phyloP scores from a whole-genome alignment of 495 filamentous ascomycete species.

The Sabuloglossum arenarium region DNA sequence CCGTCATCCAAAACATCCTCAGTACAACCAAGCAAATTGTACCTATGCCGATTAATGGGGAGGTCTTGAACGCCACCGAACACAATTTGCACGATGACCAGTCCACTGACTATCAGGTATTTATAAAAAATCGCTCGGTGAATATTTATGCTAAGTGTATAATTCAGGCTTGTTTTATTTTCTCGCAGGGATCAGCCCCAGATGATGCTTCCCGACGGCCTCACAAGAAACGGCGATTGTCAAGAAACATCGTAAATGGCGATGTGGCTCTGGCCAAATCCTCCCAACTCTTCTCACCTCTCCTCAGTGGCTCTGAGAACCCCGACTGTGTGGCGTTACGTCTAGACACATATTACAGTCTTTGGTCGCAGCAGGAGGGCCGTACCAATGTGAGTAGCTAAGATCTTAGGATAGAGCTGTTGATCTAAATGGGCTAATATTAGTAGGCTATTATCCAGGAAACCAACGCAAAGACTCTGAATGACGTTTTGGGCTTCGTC shows the following conservation, averaged over 20 bases:
- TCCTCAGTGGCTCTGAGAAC: constrained; percentile 3
- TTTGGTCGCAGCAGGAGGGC: constrained; percentile 1
- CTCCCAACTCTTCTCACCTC: background rate
- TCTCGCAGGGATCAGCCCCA: constrained; percentile 26
- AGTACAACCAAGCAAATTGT: background rate
- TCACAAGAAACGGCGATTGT: constrained; percentile 40
- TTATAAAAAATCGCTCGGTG: background rate
- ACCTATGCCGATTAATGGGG: background rate
- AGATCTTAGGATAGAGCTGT: background rate
- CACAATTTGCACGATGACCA: constrained; percentile 20
- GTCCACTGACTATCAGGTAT: constrained; percentile 14
- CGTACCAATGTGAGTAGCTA: background rate
- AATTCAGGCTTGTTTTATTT: constrained; percentile 47
- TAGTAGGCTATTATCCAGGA: constrained; percentile 3
- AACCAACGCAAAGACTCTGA: constrained; percentile 5
- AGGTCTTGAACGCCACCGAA: background rate
- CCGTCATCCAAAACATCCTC: background rate
- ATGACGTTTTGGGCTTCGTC: background rate
- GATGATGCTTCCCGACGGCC: constrained; percentile 25
- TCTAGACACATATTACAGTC: background rate
- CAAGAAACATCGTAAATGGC: constrained; percentile 14
- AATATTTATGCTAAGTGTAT: background rate
- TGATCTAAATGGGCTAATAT: background rate
- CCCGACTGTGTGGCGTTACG: background rate
- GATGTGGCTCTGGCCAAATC: background rate